Evolutionary conservation across 164 flowering plant species (phyloP).

Genomic region (Vitis riparia): DNA sequence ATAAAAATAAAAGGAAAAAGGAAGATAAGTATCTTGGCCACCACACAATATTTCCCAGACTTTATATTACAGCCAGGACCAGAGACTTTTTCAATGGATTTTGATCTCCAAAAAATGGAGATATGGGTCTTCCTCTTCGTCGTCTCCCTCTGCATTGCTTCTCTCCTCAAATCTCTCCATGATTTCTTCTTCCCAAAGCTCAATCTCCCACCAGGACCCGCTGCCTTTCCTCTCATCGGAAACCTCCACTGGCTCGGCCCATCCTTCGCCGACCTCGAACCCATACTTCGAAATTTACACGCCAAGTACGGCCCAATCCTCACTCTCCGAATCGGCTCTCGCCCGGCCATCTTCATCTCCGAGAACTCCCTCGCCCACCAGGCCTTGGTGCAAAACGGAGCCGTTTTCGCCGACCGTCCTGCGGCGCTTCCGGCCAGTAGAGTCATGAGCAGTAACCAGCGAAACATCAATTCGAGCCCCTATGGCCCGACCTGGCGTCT

Average conservation of each 20-base stretch:
- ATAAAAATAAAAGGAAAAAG: no score
- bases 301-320: constrained; percentile 40
- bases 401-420: constrained; percentile 43
- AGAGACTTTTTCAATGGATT: no score
- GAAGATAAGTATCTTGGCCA: no score
- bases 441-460: constrained; percentile 20
- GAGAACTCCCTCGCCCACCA: constrained; percentile 31
- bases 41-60: no score
- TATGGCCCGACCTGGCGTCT: constrained; percentile 50
- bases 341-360: constrained; percentile 28
- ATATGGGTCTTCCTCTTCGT: no score
- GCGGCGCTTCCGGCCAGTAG: constrained; percentile 5
- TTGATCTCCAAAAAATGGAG: no score
- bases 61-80: no score
- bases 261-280: constrained; percentile 20
- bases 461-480: constrained; percentile 26
- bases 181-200: no score
- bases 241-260: constrained; percentile 21
- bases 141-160: no score
- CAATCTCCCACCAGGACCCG: constrained; percentile 39
- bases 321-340: constrained; percentile 25
- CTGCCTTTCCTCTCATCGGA: constrained; percentile 20
- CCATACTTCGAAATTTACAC: constrained; percentile 19
- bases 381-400: constrained; percentile 37
- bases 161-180: no score